Evolutionary conservation across 176 grass and related monocot genomes (phyloP), one percentile per base, ranked within the genome.

Genomic region (Lolium multiflorum): DNA sequence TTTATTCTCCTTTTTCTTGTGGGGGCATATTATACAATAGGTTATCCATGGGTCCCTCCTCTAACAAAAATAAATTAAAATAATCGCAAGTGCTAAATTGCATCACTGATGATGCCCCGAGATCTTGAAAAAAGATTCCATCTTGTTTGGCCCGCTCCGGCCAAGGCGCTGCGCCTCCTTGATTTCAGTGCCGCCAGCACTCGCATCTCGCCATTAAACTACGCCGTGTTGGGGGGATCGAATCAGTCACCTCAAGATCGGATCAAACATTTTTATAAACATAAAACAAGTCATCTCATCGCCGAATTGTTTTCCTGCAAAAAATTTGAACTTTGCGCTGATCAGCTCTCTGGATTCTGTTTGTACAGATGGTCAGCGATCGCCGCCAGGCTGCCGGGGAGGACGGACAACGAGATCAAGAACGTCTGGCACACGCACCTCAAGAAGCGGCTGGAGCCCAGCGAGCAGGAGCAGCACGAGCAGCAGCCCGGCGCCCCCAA

Each of bases 391-490:
- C 76, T 97, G 31, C 92, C 95, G 15, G 90, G 90, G 16, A 75
- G 95, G 85, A 97, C 95, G 48, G 95, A 97, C 86, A 97, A 97
- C 77, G 95, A 97, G 87, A 97, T 97, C 83, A 97, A 97, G 86
- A 97, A 97, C 85, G 92, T 94, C 20, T 97, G 95, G 95, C 95
- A 97, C 88, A 97, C 95, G 28, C 90, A 94, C 74, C 88, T 97
- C 81, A 97, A 97, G 88, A 97, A 97, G 88, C 79, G 92, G 43
- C 86, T 97, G 15, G 79, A 57, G 38, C 70, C 78, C 4, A 57
- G 74, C 57, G 47, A 22, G 67, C 65, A 67, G 79, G 80, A 46
- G 43, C 68, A 64, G 61, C 71, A 75, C 48, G 59, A 79, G 22
- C 46, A 79, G 22, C 46, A 52, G 20, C 20, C 83, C 41, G 18